Evolutionary conservation across 2,329 filamentous ascomycete species (phyloP).

Genomic region (Trichoderma sp.): DNA sequence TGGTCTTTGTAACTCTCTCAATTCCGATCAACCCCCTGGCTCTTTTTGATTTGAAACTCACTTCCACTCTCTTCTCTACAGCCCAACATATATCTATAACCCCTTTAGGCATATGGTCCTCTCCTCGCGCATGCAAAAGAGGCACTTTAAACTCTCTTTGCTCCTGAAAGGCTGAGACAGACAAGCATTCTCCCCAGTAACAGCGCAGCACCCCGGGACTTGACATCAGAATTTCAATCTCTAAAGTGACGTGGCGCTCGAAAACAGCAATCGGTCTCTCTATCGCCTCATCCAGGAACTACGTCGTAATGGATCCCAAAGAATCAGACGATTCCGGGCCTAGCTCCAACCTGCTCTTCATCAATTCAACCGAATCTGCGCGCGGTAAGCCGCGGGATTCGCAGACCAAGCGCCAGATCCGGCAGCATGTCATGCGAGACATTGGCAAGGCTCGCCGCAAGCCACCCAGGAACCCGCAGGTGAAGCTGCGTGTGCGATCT

Average conservation of each 20-base stretch:
- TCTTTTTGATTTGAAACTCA: not conserved
- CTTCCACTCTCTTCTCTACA: too few relatives aligned
- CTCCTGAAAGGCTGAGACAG: not conserved
- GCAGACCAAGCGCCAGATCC: conserved; percentile 9
- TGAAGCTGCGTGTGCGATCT: not conserved
- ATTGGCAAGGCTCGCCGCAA: conserved; percentile 19
- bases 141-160: not conserved
- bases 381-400: conserved; percentile 1
- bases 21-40: not conserved
- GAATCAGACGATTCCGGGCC: not conserved
- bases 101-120: conserved; percentile 8
- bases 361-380: conserved; percentile 7
- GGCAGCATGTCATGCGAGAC: conserved; percentile 18
- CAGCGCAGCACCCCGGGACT: not conserved
- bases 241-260: not conserved
- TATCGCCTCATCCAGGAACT: not conserved
- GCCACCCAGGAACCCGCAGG: conserved; percentile 16
- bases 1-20: not conserved
- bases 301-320: not conserved
- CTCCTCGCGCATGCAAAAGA: not conserved
- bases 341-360: conserved; percentile 10
- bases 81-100: not conserved
- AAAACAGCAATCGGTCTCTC: not conserved
- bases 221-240: not conserved
- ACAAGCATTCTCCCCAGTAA: not conserved